A percentile compares a stretch with the other conserved stretches of the same genome.
These are phyloP conservation scores for Medicago lupulina DNA, from an alignment of 306 rosid species.

Conservation along the genomic window DNA sequence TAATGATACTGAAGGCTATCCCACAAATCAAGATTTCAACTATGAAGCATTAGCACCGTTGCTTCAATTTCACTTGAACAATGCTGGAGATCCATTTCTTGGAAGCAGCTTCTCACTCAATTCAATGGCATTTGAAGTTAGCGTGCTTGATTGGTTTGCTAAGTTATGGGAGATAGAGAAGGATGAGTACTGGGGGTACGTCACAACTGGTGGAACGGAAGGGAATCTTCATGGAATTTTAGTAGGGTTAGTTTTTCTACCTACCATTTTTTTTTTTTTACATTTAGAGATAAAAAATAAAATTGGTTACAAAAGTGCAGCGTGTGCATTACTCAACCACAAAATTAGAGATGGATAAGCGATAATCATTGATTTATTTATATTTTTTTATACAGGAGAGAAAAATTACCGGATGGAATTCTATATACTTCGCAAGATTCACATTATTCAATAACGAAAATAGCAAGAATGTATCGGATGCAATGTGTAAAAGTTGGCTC, in stretches of 20 bases:
- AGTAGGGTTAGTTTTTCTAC: constrained; percentile 55
- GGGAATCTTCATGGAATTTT: constrained; percentile 78
- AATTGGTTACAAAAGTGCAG: no score
- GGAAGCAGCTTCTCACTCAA: constrained; percentile 67
- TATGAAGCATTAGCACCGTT: constrained; percentile 60
- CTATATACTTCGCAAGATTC: constrained; percentile 66
- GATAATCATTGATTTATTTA: no score
- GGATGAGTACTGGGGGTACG: constrained; percentile 74
- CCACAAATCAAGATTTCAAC: constrained; percentile 61
- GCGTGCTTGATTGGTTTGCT: constrained; percentile 78
- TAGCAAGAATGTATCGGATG: constrained; percentile 76
- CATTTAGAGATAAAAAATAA: no score
- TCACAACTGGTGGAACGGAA: constrained; percentile 75
- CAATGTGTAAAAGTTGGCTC: constrained; percentile 59
- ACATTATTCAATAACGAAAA: constrained; percentile 75
- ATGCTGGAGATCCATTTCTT: constrained; percentile 74
- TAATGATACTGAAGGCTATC: background rate
- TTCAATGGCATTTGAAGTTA: constrained; percentile 64
- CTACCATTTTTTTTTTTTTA: no score
- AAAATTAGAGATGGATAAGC: no score
- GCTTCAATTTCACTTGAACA: constrained; percentile 67
- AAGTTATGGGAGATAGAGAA: constrained; percentile 72
- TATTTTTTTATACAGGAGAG: constrained; percentile 52
- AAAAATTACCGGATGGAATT: constrained; percentile 64
- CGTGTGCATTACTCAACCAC: no score